Evolutionary conservation across 495 filamentous ascomycete species (phyloP).

Genomic region (Bathelium albidoporum): DNA sequence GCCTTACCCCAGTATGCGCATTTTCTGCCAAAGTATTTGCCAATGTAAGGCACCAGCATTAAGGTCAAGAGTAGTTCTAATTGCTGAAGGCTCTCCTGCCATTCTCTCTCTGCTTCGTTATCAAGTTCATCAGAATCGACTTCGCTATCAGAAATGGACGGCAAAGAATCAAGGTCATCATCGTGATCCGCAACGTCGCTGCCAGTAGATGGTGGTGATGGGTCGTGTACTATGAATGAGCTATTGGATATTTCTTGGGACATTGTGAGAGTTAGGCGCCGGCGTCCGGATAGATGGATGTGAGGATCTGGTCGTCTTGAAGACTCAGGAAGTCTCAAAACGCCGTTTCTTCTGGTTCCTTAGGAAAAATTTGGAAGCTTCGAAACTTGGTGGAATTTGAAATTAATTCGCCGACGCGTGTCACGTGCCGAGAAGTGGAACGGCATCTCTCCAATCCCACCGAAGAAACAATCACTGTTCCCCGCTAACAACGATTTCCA

Average conservation of each 20-base stretch:
- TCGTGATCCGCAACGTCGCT: slow-evolving; percentile 25
- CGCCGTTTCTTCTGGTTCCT: too few relatives aligned
- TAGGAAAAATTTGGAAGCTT: too few relatives aligned
- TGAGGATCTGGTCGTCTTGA: too few relatives aligned
- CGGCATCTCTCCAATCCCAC: background rate
- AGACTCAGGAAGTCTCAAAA: too few relatives aligned
- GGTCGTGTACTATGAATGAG: slow-evolving; percentile 1
- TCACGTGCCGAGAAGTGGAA: background rate
- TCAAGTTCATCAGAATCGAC: slow-evolving; percentile 39
- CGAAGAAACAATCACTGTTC: too few relatives aligned
- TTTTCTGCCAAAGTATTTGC: slow-evolving; percentile 85
- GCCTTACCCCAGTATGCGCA: slow-evolving; percentile 92
- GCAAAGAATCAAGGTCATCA: slow-evolving; percentile 70
- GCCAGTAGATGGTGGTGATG: slow-evolving; percentile 1
- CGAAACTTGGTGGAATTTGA: background rate
- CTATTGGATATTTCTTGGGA: background rate
- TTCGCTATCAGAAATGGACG: slow-evolving; percentile 56
- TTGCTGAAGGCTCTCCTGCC: slow-evolving; percentile 87
- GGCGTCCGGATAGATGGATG: too few relatives aligned
- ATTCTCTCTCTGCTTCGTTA: slow-evolving; percentile 71
- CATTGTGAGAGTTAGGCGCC: background rate
- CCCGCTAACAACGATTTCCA: too few relatives aligned
- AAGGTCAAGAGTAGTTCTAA: slow-evolving; percentile 84
- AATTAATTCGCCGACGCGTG: slow-evolving; percentile 9
- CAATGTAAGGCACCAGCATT: slow-evolving; percentile 84